phyloP scores from a whole-genome alignment of 352 stramenopile species.

The Albugo candida region DNA sequence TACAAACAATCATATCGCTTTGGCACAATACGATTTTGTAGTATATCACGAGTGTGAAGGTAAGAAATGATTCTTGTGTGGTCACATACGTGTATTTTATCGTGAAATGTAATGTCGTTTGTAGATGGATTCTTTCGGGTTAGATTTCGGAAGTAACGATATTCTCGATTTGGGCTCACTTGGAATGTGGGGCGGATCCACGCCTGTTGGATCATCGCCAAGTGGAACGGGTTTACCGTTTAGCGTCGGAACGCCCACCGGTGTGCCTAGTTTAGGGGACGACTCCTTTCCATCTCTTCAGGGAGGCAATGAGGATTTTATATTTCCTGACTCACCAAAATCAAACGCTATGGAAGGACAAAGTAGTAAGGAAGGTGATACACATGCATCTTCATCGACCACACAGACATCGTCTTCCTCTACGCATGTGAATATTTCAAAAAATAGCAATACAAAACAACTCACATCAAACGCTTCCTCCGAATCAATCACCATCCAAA shows the following conservation, averaged over 20 bases:
- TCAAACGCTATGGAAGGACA: slow-evolving; percentile 7
- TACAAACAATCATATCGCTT: no score
- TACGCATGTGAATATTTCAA: no score
- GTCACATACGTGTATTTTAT: no score
- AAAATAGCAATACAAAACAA: slow-evolving; percentile 3
- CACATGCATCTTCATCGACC: no score
- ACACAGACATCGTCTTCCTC: no score
- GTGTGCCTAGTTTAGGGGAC: slow-evolving; percentile 62
- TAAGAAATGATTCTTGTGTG: no score
- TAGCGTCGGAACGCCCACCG: slow-evolving; percentile 67
- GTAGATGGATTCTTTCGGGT: slow-evolving; percentile 68
- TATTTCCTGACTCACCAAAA: slow-evolving; percentile 64
- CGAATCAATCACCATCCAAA: no score
- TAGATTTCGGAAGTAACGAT: slow-evolving; percentile 56
- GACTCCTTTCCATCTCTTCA: slow-evolving; percentile 38
- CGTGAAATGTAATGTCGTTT: no score
- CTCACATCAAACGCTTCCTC: no score
- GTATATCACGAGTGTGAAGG: no score
- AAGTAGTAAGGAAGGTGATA: no score
- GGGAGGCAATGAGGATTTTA: slow-evolving; percentile 40
- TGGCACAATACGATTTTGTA: no score
- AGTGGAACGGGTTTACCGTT: slow-evolving; percentile 26
- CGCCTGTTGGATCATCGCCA: slow-evolving; percentile 47
- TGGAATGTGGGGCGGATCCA: slow-evolving; percentile 40
- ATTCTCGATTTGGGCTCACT: slow-evolving; percentile 57